Evolutionary conservation across 2,329 filamentous ascomycete genomes (phyloP).

Genomic region (Trematosphaeria pertusa): DNA sequence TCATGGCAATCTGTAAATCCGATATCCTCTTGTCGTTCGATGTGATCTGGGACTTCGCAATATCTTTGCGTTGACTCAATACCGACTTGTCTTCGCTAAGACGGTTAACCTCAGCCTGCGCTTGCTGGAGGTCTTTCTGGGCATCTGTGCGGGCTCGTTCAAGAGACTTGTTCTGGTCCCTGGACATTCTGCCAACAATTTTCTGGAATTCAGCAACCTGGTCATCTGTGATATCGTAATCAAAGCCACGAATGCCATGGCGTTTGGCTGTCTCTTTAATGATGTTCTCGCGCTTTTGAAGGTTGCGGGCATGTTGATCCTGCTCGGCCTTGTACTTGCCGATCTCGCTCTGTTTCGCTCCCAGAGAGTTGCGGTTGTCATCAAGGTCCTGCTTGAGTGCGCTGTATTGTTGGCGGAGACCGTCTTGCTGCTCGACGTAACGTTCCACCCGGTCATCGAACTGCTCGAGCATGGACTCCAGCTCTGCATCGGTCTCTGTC

Average conservation of each 20-base stretch:
- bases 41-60: conserved; percentile 74
- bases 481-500: conserved; percentile 76
- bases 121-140: conserved; percentile 74
- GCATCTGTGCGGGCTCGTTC: conserved; percentile 77
- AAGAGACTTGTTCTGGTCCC: conserved; percentile 79
- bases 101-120: conserved; percentile 74
- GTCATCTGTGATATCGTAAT: conserved; percentile 75
- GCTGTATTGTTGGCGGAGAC: conserved; percentile 69
- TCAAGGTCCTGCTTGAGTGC: conserved; percentile 65
- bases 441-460: conserved; percentile 77
- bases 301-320: conserved; percentile 82
- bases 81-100: conserved; percentile 77
- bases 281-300: conserved; percentile 73
- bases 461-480: conserved; percentile 74
- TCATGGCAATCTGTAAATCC: conserved; percentile 71
- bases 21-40: conserved; percentile 74
- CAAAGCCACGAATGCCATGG: conserved; percentile 84
- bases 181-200: conserved; percentile 74
- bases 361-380: conserved; percentile 50
- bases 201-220: conserved; percentile 80
- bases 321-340: conserved; percentile 87
- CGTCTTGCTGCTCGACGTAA: conserved; percentile 68
- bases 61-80: conserved; percentile 75
- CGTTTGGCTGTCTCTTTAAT: conserved; percentile 78
- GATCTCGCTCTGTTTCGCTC: conserved; percentile 64